Percentiles rank a stretch among this genome's conserved stretches.
phyloP scores from a whole-genome alignment of 1,139 yeast species.

The Nakaseomyces delphensis region DNA sequence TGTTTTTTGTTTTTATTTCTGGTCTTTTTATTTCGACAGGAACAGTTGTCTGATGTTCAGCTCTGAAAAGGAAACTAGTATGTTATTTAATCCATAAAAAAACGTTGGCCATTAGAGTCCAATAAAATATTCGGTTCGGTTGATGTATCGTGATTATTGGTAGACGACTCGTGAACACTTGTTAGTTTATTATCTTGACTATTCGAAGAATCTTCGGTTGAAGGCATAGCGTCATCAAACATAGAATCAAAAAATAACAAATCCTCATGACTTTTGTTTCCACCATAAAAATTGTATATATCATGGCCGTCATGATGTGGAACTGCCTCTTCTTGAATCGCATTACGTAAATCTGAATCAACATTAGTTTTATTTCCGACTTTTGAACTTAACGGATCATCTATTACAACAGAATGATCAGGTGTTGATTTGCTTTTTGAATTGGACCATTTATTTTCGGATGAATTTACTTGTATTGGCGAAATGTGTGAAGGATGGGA shows the following conservation, averaged over 20 bases:
- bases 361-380: not conserved
- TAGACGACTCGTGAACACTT: not conserved
- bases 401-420: not conserved
- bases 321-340: not conserved
- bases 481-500: not conserved
- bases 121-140: slow-evolving; percentile 1
- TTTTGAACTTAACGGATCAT: not conserved
- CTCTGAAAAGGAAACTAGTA: not conserved
- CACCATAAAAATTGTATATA: slow-evolving; percentile 1
- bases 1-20: no score
- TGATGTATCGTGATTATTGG: not conserved
- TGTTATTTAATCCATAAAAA: slow-evolving; percentile 2
- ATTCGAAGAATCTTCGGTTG: not conserved
- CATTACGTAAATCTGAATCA: not conserved
- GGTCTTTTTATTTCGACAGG: no score
- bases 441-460: not conserved
- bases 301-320: not conserved
- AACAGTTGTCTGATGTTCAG: no score
- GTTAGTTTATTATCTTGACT: not conserved
- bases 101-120: not conserved
- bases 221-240: slow-evolving; percentile 1
- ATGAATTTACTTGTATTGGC: not conserved
- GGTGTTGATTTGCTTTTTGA: not conserved
- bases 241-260: slow-evolving; percentile 2
- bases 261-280: not conserved